phyloP scores from a whole-genome alignment of 2,329 filamentous ascomycete genomes.

The Aureobasidium sp. region DNA sequence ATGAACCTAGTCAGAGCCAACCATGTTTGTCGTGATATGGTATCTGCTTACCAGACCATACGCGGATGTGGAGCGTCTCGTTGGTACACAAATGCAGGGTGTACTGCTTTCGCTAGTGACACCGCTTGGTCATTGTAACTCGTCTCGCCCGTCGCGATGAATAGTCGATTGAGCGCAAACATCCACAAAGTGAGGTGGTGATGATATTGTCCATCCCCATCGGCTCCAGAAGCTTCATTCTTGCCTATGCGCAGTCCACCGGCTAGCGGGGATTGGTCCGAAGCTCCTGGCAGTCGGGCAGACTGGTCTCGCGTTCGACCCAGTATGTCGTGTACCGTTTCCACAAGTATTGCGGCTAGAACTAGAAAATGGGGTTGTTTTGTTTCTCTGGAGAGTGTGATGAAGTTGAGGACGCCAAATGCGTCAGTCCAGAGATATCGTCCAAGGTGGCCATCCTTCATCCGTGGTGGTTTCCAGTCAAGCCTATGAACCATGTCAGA shows the following conservation, averaged over 20 bases:
- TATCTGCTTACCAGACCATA: constrained; percentile 40
- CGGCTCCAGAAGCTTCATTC: constrained; percentile 37
- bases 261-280: constrained; percentile 41
- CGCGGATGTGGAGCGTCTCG: constrained; percentile 25
- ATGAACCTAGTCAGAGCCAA: neutral
- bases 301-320: constrained; percentile 44
- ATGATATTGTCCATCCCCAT: constrained; percentile 53
- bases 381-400: constrained; percentile 43
- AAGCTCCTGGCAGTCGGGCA: constrained; percentile 42
- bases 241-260: constrained; percentile 54
- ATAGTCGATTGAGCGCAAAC: constrained; percentile 50
- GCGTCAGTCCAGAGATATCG: constrained; percentile 35
- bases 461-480: constrained; percentile 11
- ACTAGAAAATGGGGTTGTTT: constrained; percentile 36
- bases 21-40: neutral
- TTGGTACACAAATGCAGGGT: constrained; percentile 43
- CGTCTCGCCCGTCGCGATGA: constrained; percentile 38
- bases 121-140: constrained; percentile 44
- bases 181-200: constrained; percentile 56
- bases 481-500: neutral
- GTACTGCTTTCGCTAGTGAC: constrained; percentile 44
- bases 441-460: constrained; percentile 9
- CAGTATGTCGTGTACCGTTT: constrained; percentile 44
- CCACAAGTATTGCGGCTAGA: constrained; percentile 41
- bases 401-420: constrained; percentile 50